Evolutionary conservation across 495 filamentous ascomycete species (phyloP).

Genomic region (Aspergillus cristatus): DNA sequence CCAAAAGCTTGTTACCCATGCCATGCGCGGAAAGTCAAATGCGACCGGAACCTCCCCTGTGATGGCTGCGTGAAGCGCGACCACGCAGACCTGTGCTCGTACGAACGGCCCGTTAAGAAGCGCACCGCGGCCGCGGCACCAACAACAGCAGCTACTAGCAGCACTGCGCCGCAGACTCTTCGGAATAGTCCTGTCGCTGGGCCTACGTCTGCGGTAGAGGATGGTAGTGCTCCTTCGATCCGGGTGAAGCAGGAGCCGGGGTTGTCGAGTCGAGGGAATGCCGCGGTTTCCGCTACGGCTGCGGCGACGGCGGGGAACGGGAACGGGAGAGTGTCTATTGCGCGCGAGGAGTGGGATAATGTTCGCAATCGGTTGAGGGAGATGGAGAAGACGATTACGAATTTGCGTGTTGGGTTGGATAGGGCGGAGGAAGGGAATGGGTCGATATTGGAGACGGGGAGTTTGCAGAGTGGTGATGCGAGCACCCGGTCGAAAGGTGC

Average conservation of each 20-base stretch:
- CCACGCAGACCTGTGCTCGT: slow-evolving; percentile 61
- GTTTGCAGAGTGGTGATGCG: slow-evolving; percentile 53
- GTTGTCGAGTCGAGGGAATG: slow-evolving; percentile 10
- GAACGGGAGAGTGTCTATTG: slow-evolving; percentile 27
- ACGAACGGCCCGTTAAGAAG: slow-evolving; percentile 58
- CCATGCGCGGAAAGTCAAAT: slow-evolving; percentile 65
- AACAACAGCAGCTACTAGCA: not conserved
- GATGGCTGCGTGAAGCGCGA: slow-evolving; percentile 67
- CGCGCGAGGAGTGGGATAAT: slow-evolving; percentile 41
- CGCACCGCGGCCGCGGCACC: slow-evolving; percentile 33
- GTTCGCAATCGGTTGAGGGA: slow-evolving; percentile 31
- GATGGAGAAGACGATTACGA: slow-evolving; percentile 35
- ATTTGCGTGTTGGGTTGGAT: slow-evolving; percentile 32
- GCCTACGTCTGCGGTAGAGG: slow-evolving; percentile 11
- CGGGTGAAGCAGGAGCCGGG: slow-evolving; percentile 22
- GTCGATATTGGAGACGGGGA: slow-evolving; percentile 29
- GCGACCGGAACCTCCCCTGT: slow-evolving; percentile 63
- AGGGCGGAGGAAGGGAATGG: slow-evolving; percentile 24
- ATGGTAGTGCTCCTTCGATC: slow-evolving; percentile 11
- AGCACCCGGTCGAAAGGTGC: slow-evolving; percentile 28
- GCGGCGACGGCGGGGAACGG: no score
- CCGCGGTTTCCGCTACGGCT: no score
- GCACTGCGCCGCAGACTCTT: slow-evolving; percentile 14
- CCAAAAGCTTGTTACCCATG: slow-evolving; percentile 63
- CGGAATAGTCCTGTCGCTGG: slow-evolving; percentile 20